These are phyloP conservation scores for Coriaria nepalensis DNA, from an alignment of 306 rosid species.

Conservation along the genomic window DNA sequence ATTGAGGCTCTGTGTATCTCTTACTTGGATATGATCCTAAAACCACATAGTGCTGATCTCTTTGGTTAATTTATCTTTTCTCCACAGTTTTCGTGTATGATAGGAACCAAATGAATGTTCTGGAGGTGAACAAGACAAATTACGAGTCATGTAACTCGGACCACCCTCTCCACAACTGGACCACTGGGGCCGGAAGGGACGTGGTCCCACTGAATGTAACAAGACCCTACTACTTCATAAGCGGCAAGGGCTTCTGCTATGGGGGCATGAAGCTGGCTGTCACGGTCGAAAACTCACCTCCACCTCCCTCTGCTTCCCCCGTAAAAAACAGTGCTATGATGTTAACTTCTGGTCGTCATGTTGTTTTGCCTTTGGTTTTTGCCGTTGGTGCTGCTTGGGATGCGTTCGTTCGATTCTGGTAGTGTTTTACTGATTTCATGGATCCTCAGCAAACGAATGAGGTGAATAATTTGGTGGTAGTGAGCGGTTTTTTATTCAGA, in stretches of 20 bases:
- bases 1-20: neutral
- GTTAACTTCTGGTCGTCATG: conserved; percentile 17
- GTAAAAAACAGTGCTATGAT: conserved; percentile 13
- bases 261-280: conserved; percentile 79
- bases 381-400: conserved; percentile 56
- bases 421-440: conserved; percentile 2
- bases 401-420: conserved; percentile 37
- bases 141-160: conserved; percentile 60
- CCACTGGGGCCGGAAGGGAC: conserved; percentile 92
- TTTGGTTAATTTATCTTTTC: conserved; percentile 4
- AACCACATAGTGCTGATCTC: no score
- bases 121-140: conserved; percentile 85
- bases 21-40: no score
- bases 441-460: neutral
- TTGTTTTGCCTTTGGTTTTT: conserved; percentile 39
- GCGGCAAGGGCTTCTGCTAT: conserved; percentile 79
- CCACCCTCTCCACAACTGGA: conserved; percentile 61
- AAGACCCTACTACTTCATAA: conserved; percentile 52
- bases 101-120: conserved; percentile 65
- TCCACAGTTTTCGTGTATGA: conserved; percentile 74
- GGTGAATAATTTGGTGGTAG: neutral
- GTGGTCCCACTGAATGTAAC: conserved; percentile 81
- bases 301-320: conserved; percentile 49
- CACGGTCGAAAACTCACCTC: conserved; percentile 55
- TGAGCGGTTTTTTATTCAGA: no score